These are phyloP conservation scores for Lagerstroemia speciosa DNA, from an alignment of 345 rosid species.

Conservation along the genomic window DNA sequence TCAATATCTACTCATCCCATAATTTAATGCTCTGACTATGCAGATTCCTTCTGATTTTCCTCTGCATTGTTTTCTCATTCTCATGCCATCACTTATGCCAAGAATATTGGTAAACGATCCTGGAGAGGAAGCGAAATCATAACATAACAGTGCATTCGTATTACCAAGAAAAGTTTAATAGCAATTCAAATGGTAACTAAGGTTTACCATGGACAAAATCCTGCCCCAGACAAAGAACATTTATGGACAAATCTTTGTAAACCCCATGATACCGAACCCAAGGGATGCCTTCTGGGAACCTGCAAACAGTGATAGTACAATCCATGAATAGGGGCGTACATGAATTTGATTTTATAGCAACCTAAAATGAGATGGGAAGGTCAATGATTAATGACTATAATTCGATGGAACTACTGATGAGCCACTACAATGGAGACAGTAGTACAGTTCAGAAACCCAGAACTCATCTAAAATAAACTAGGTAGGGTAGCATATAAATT, in stretches of 20 bases:
- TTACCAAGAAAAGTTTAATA: neutral
- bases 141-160: neutral
- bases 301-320: constrained; percentile 17
- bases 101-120: neutral
- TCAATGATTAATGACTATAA: neutral
- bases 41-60: neutral
- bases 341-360: neutral
- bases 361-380: neutral
- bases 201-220: constrained; percentile 54
- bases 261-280: constrained; percentile 71
- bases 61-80: neutral
- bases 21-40: too few species aligned
- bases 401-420: neutral
- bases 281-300: constrained; percentile 72
- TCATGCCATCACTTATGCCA: constrained; percentile 1
- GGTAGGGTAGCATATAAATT: neutral
- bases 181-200: neutral
- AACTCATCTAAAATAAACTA: neutral
- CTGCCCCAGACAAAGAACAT: constrained; percentile 72
- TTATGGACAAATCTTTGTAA: constrained; percentile 53
- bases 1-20: neutral
- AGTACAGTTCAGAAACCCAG: neutral
- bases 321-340: too few species aligned
- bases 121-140: neutral
- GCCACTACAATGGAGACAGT: neutral